Evolutionary conservation across 495 filamentous ascomycete genomes (phyloP).

Genomic region (Aspergillus indologenus): DNA sequence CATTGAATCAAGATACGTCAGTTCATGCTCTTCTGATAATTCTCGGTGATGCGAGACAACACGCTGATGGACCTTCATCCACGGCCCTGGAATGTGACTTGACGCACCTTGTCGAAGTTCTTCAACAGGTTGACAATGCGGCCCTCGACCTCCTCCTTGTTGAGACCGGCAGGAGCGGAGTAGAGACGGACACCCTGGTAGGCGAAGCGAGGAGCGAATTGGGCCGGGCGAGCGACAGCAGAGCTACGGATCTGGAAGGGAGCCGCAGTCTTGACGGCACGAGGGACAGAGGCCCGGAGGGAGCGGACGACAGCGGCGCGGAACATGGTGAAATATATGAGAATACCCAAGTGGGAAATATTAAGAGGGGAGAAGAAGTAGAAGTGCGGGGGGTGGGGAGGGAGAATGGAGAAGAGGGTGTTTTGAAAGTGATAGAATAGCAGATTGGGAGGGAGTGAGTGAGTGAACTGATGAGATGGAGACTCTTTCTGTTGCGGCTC

Average conservation of each 20-base stretch:
- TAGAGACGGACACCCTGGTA: slow-evolving; percentile 73
- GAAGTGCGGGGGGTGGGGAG: slow-evolving; percentile 9
- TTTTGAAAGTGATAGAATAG: slow-evolving; percentile 1
- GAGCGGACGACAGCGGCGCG: slow-evolving; percentile 73
- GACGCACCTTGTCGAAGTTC: slow-evolving; percentile 93
- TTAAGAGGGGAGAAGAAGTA: slow-evolving; percentile 11
- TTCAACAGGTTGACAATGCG: slow-evolving; percentile 89
- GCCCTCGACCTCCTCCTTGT: slow-evolving; percentile 81
- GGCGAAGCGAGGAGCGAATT: slow-evolving; percentile 47
- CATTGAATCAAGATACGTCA: slow-evolving; percentile 17
- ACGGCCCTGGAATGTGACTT: slow-evolving; percentile 1
- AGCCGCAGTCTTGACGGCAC: slow-evolving; percentile 53
- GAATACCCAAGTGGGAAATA: too few relatives aligned
- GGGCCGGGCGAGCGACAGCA: slow-evolving; percentile 47
- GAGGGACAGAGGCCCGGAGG: slow-evolving; percentile 56
- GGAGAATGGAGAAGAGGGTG: slow-evolving; percentile 18
- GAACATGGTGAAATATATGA: slow-evolving; percentile 63
- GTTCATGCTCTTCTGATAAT: background rate
- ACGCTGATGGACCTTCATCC: background rate
- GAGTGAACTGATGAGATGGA: slow-evolving; percentile 12
- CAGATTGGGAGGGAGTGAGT: background rate
- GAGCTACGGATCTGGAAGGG: slow-evolving; percentile 54
- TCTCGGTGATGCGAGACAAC: background rate
- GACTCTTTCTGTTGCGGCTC: slow-evolving; percentile 23
- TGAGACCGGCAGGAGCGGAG: slow-evolving; percentile 72